These are phyloP conservation scores for Crithidia bombi DNA, from an alignment of 208 protist species.

Conservation along the genomic window DNA sequence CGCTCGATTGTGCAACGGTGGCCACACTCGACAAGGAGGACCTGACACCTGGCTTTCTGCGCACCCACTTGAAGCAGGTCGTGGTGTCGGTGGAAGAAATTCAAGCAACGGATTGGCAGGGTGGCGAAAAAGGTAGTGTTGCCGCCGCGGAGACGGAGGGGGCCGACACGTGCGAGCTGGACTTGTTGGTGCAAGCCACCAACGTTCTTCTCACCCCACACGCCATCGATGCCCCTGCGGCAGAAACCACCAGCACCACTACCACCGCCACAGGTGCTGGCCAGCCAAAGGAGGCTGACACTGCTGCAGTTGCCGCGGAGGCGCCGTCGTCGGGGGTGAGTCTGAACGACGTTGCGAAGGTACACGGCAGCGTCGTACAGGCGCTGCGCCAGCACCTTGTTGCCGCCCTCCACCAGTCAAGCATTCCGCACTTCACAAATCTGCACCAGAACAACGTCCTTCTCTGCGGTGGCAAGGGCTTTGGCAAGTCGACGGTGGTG, in stretches of 20 bases:
- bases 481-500: constrained; percentile 80
- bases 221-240: constrained; percentile 10
- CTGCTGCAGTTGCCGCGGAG: background rate
- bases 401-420: constrained; percentile 36
- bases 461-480: constrained; percentile 82
- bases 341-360: constrained; percentile 46
- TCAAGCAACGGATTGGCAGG: too few species aligned
- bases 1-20: constrained; percentile 63
- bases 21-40: constrained; percentile 53
- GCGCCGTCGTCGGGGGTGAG: constrained; percentile 6
- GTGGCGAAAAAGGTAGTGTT: constrained; percentile 15
- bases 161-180: constrained; percentile 25
- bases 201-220: constrained; percentile 70
- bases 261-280: too few species aligned
- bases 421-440: constrained; percentile 24
- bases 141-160: background rate
- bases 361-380: constrained; percentile 55
- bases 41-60: constrained; percentile 74
- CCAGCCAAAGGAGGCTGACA: background rate
- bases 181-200: constrained; percentile 48
- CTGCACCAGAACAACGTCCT: constrained; percentile 67
- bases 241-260: background rate
- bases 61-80: constrained; percentile 44
- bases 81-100: constrained; percentile 36
- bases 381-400: constrained; percentile 56